phyloP scores from a whole-genome alignment of 495 filamentous ascomycete species.

The Platismatia glauca region DNA sequence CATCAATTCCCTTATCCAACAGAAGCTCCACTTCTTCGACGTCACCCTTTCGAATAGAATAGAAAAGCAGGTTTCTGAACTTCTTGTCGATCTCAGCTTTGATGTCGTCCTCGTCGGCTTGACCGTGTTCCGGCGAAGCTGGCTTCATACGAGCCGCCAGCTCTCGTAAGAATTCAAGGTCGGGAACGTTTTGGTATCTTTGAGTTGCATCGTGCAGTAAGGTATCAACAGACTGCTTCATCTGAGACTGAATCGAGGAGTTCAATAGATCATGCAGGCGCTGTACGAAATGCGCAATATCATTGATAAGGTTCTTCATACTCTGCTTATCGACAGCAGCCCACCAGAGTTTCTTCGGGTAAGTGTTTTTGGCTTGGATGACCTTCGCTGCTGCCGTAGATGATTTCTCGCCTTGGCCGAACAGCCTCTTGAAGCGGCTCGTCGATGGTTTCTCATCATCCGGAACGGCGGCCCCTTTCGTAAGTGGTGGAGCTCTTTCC shows the following conservation, averaged over 20 bases:
- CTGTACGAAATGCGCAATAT: slow-evolving; percentile 19
- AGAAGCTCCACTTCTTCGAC: slow-evolving; percentile 4
- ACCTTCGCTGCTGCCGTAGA: slow-evolving; percentile 22
- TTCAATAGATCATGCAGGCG: slow-evolving; percentile 18
- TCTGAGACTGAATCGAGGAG: slow-evolving; percentile 13
- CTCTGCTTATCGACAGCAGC: slow-evolving; percentile 26
- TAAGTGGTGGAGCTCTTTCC: slow-evolving; percentile 5
- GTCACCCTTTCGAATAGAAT: slow-evolving; percentile 8
- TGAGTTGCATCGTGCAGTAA: slow-evolving; percentile 11
- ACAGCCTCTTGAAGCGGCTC: slow-evolving; percentile 18
- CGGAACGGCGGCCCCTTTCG: background rate
- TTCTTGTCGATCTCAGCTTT: slow-evolving; percentile 8
- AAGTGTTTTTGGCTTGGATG: slow-evolving; percentile 21
- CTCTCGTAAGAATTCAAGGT: slow-evolving; percentile 14
- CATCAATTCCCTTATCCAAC: slow-evolving; percentile 12
- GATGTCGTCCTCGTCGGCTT: background rate
- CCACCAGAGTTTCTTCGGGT: slow-evolving; percentile 25
- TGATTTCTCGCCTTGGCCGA: slow-evolving; percentile 12
- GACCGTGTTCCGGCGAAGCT: background rate
- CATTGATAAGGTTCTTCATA: slow-evolving; percentile 20
- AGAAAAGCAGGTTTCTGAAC: slow-evolving; percentile 13
- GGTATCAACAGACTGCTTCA: slow-evolving; percentile 6
- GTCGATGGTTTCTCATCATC: slow-evolving; percentile 1
- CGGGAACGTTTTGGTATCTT: slow-evolving; percentile 10
- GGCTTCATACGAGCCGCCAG: slow-evolving; percentile 1